Evolutionary conservation across 768 basidiomycete genomes (phyloP).

Genomic region (Auricularia cornea): DNA sequence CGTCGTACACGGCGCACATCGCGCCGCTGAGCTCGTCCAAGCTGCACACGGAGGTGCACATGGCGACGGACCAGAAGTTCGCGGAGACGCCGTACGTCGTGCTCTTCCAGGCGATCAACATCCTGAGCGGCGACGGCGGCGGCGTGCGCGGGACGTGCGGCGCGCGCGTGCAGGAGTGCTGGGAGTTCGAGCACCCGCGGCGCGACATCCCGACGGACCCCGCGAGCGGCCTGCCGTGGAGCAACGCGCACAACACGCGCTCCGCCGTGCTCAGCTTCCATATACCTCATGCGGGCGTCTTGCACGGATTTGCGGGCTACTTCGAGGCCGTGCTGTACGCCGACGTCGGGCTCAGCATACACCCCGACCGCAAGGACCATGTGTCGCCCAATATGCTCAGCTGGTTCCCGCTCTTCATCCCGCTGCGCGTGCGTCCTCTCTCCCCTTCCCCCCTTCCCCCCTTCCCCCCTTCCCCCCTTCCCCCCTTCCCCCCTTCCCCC

Average conservation of each 20-base stretch:
- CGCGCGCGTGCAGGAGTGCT: slow-evolving; percentile 83
- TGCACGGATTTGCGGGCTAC: slow-evolving; percentile 94
- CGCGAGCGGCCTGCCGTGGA: slow-evolving; percentile 67
- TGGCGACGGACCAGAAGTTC: slow-evolving; percentile 48
- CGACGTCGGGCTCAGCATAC: slow-evolving; percentile 87
- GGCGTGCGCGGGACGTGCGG: slow-evolving; percentile 60
- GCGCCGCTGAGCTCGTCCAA: slow-evolving; percentile 93
- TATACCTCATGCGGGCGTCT: slow-evolving; percentile 87
- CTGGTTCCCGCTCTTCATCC: slow-evolving; percentile 98
- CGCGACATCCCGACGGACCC: slow-evolving; percentile 67
- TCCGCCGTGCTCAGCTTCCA: slow-evolving; percentile 80
- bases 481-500: too few species aligned
- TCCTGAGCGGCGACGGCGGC: slow-evolving; percentile 70
- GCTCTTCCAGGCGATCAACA: slow-evolving; percentile 92
- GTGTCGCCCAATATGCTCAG: slow-evolving; percentile 96
- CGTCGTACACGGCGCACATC: slow-evolving; percentile 90
- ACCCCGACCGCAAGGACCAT: slow-evolving; percentile 77
- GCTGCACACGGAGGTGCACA: slow-evolving; percentile 75
- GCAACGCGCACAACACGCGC: slow-evolving; percentile 94
- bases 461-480: too few species aligned
- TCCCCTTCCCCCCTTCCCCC: not conserved
- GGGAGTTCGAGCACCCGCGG: slow-evolving; percentile 94
- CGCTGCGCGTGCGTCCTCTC: slow-evolving; percentile 56
- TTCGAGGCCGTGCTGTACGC: slow-evolving; percentile 92
- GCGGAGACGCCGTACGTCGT: slow-evolving; percentile 97